phyloP scores from a whole-genome alignment of 306 rosid species.

The Macrotyloma uniflorum region DNA sequence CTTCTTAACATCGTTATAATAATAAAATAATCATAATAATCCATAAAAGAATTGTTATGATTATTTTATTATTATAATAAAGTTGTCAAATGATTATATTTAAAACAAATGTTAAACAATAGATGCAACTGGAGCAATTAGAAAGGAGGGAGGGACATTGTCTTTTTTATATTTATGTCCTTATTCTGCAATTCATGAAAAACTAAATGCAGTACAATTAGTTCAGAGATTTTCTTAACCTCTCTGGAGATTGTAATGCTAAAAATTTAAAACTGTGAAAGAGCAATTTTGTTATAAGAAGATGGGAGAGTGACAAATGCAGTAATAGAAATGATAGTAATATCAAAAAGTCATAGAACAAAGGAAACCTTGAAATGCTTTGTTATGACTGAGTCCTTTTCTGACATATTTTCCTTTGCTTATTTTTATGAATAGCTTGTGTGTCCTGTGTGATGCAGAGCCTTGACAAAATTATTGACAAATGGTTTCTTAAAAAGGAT shows the following conservation, averaged over 20 bases:
- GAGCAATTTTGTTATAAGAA: not conserved
- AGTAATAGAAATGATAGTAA: not conserved
- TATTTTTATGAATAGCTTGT: conserved; percentile 24
- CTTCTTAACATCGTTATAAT: too few species aligned
- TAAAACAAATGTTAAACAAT: too few species aligned
- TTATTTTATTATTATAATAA: too few species aligned
- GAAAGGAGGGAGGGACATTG: not conserved
- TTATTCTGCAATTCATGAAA: not conserved
- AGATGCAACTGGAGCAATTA: not conserved
- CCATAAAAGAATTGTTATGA: too few species aligned
- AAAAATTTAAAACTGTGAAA: not conserved
- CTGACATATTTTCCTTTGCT: conserved; percentile 16
- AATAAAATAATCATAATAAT: too few species aligned
- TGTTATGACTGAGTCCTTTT: conserved; percentile 2
- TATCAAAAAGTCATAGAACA: not conserved
- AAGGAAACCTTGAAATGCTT: not conserved
- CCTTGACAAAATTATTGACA: conserved; percentile 67
- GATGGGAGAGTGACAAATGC: not conserved
- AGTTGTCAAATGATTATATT: too few species aligned
- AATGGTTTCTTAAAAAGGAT: conserved; percentile 61
- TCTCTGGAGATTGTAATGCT: not conserved
- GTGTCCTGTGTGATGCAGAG: conserved; percentile 53
- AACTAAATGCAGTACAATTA: not conserved
- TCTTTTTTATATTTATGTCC: not conserved
- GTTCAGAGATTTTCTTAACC: not conserved